Evolutionary conservation across 768 basidiomycete genomes (phyloP), one percentile per base, ranked within the genome.

Genomic region (Mycena latifolia): DNA sequence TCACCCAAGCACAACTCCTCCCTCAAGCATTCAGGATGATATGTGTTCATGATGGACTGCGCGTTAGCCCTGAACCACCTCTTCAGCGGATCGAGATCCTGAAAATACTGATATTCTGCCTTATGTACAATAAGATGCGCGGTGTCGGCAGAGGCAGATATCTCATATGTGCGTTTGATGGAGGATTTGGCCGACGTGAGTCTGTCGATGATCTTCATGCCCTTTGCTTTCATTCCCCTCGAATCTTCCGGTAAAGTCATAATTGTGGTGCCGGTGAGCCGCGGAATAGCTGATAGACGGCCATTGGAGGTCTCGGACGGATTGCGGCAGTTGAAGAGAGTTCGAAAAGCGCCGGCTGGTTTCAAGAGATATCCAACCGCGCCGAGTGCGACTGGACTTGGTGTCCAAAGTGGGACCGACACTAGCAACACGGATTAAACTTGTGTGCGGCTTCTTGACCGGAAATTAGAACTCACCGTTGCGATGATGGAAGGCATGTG

Each of bases 291-390:
- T 3, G 57, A 29, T 11, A 55, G 14, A 3, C 45, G 57, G 9
- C 79, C 24, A 75, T 76, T 5, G 73, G 72, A 39, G 76, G 74
- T 63, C 72, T 72, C 52, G 65, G 64, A 18, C 78, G 83, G 55
- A 77, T 76, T 69, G 76, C 77, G 3, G 83, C 80, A 72, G 58
- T 88, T 85, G 72, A 88, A 81, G 7, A 89, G 73, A 24, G 81
- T 82, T 59, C 83, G 72, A 69, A 89, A 89, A 41, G 77, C 73
- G 12, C 88, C 88, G 14, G 73, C 70, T 2, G 83, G 78, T 63
- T 81, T 86, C 20, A 72, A 75, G n/a, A 87, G 75, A 72, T 84
- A 89, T 2, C 88, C 88, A 4, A 89, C 84, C 0, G 83, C 80
- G 10, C 88, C 88, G 0, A 88, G 72, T 12, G 76, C 64, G 1